A percentile compares a stretch with the other conserved stretches of the same genome.
phyloP scores from a whole-genome alignment of 208 protist species.

The Leishmania braziliensis region DNA sequence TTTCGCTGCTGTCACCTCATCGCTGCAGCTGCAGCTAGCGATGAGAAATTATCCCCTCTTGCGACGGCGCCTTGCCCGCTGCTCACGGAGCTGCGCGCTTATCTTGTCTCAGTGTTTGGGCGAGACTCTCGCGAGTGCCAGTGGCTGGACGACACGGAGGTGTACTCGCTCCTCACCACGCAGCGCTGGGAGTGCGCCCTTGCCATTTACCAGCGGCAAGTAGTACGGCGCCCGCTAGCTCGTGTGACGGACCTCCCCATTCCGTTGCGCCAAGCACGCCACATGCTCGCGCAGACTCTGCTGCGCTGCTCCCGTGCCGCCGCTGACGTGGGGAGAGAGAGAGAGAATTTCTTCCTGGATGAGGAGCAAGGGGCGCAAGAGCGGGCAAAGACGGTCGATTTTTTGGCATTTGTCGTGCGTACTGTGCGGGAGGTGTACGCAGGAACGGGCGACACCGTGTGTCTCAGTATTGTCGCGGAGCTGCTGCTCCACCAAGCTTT shows the following conservation, averaged over 20 bases:
- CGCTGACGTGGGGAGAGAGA: neutral
- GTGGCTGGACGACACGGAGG: conserved; percentile 72
- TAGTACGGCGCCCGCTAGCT: conserved; percentile 32
- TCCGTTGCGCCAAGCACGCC: conserved; percentile 54
- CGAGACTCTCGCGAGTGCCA: conserved; percentile 50
- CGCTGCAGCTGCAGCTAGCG: conserved; percentile 8
- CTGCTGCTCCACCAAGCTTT: conserved; percentile 47
- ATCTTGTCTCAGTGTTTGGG: conserved; percentile 53
- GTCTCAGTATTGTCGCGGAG: conserved; percentile 39
- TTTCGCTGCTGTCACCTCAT: conserved; percentile 82
- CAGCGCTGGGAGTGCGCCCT: conserved; percentile 44
- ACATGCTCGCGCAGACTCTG: conserved; percentile 46
- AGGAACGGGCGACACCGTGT: conserved; percentile 21
- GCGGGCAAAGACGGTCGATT: conserved; percentile 9
- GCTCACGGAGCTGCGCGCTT: conserved; percentile 26
- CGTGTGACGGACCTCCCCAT: conserved; percentile 61
- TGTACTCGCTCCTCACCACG: conserved; percentile 58
- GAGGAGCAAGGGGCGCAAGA: conserved; percentile 45
- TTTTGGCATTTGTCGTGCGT: conserved; percentile 20
- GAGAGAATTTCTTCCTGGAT: conserved; percentile 42
- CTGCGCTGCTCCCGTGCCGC: conserved; percentile 33
- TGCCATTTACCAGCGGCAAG: conserved; percentile 43
- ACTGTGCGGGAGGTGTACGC: conserved; percentile 29
- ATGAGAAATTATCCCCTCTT: neutral
- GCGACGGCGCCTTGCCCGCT: conserved; percentile 4